These are phyloP conservation scores for Setaria viridis DNA, from an alignment of 202 grass and related monocot species.

Conservation along the genomic window DNA sequence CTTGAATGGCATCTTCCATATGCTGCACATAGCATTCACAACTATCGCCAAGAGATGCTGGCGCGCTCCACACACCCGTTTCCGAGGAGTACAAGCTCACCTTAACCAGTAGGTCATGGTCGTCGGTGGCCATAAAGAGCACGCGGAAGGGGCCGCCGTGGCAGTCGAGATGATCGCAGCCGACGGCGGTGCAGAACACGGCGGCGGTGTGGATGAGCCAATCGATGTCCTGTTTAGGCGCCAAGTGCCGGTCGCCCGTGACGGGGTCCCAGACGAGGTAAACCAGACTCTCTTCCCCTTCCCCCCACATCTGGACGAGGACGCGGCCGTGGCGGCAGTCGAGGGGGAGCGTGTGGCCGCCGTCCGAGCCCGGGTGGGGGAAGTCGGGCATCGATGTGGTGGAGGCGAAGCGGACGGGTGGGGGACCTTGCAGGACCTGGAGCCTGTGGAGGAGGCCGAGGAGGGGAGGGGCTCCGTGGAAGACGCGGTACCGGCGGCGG, in stretches of 20 bases:
- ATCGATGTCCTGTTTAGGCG: neutral
- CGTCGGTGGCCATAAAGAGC: neutral
- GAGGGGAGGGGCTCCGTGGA: neutral
- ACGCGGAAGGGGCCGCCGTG: conserved; percentile 10
- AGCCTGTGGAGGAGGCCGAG: neutral
- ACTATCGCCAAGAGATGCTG: neutral
- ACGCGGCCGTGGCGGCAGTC: conserved; percentile 1
- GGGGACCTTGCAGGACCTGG: neutral
- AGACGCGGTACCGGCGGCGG: neutral
- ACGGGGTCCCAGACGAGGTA: conserved; percentile 3
- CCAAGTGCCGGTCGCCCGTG: neutral
- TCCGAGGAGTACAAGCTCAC: neutral
- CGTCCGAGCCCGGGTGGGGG: neutral
- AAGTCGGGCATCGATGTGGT: neutral
- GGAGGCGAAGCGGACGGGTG: neutral
- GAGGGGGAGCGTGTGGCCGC: neutral
- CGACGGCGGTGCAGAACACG: neutral
- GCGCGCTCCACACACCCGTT: neutral
- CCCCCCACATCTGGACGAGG: neutral
- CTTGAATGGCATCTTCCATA: neutral
- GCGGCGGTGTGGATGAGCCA: neutral
- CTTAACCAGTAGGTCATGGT: neutral
- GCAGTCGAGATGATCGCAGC: conserved; percentile 4
- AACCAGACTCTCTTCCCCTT: accelerated
- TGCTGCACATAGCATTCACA: neutral